Base-by-base conservation (phyloP, 441 rosid species). In the Syzygium syzygioides region DNA sequence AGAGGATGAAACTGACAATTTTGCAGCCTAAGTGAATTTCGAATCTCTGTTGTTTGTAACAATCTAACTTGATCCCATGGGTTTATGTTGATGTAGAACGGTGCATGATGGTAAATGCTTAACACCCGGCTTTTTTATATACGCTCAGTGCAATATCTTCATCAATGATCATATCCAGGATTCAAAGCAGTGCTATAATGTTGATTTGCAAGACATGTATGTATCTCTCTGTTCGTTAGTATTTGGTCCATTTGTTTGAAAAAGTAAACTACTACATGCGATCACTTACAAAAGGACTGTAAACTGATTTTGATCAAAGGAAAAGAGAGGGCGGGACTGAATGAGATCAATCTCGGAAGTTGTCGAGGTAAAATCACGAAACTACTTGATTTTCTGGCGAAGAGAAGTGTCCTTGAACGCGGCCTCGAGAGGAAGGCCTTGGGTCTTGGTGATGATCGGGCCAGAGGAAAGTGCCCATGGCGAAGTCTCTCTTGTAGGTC, bases 391-490 rank as follows among this genome's bases (percentile, higher is more conserved):
- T 84, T 79, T 87, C 86, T 76, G 76, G 48, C 30, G 59, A n/a
- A 79, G 86, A 25, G 50, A 37, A 28, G 54, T 54, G 30, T 68
- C 71, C 57, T 85, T 71, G 41, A 55, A 55, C 45, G 50, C 5
- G 1, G 57, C 50, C 37, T 80, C 55, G 41, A 56, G 85, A 64
- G 9, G 91, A 84, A 18, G 90, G 41, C 68, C 71, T 52, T 11
- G 15, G 85, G 26, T 85, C 90, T 45, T 25, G 52, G 34, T 25
- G 85, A 59, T 20, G 37, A 3, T 87, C 64, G 37, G 90, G 92
- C 95, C 95, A 94, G 80, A 93, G 92, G 88, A 95, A 95, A 15
- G 93, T 91, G 86, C 93, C 93, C 53, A 91, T 91, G 14, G 94
- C 94, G 80, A 94, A 93, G 45, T 90, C 89, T 91, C 90, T 92